A percentile compares a stretch with the other conserved stretches of the same genome.
Evolutionary conservation across 1,284 basidiomycete species (phyloP).

Genomic region (Pascua sp.): DNA sequence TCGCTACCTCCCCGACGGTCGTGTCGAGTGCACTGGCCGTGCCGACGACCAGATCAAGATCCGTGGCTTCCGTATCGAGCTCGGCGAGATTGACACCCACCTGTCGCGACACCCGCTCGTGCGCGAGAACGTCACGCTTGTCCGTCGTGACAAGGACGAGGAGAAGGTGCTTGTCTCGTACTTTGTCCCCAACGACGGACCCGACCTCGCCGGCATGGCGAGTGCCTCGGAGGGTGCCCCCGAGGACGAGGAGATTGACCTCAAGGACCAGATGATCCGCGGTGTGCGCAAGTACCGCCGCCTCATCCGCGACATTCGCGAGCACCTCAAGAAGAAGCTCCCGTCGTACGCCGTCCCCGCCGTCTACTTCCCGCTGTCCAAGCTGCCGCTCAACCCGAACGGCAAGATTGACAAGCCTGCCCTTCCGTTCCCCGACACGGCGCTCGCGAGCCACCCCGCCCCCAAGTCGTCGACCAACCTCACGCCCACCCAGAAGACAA

Average conservation of each 20-base stretch:
- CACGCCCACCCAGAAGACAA: conserved; percentile 71
- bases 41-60: conserved; percentile 99
- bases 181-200: conserved; percentile 82
- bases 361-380: conserved; percentile 88
- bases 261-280: conserved; percentile 57
- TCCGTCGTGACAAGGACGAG: conserved; percentile 96
- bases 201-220: conserved; percentile 67
- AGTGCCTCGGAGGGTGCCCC: conserved; percentile 61
- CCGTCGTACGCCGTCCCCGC: conserved; percentile 90
- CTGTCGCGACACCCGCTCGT: conserved; percentile 90
- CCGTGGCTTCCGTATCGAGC: conserved; percentile 97
- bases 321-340: conserved; percentile 95
- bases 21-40: conserved; percentile 94
- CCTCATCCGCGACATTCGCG: conserved; percentile 89
- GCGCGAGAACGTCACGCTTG: conserved; percentile 94
- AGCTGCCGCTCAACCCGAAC: conserved; percentile 98
- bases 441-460: conserved; percentile 58
- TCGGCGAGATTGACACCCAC: conserved; percentile 97
- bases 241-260: conserved; percentile 56
- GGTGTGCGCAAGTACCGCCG: conserved; percentile 78
- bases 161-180: conserved; percentile 99
- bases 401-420: conserved; percentile 99
- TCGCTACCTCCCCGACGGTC: conserved; percentile 86
- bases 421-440: conserved; percentile 97
- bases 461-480: conserved; percentile 44